These are phyloP conservation scores for Dictyostelium firmibasis DNA, from an alignment of 78 protist species.

Conservation along the genomic window DNA sequence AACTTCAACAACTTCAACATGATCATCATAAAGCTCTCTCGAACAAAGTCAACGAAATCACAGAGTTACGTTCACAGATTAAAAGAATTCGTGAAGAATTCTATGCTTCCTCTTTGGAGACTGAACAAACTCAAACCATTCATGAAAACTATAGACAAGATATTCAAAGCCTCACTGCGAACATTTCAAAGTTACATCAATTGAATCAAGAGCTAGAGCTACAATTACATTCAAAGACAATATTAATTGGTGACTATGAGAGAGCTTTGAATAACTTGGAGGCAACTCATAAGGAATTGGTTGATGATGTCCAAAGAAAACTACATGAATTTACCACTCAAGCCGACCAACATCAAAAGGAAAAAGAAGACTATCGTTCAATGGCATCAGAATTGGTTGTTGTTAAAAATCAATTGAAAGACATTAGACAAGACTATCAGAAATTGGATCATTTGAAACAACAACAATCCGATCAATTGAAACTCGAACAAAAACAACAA, in stretches of 20 bases:
- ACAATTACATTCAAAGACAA: not conserved
- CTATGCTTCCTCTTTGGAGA: not conserved
- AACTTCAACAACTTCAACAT: not conserved
- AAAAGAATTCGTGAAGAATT: conserved; percentile 7
- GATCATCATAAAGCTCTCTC: not conserved
- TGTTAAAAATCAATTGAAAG: not conserved
- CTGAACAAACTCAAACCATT: not conserved
- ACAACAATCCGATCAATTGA: not conserved
- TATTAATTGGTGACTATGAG: not conserved
- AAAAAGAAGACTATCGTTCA: not conserved
- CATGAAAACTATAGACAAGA: not conserved
- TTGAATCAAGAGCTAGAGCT: not conserved
- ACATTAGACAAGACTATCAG: not conserved
- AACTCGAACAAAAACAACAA: not conserved
- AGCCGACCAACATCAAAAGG: not conserved
- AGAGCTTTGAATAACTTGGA: not conserved
- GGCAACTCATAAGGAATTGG: not conserved
- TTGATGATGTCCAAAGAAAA: not conserved
- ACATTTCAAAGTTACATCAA: not conserved
- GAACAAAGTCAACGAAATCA: not conserved
- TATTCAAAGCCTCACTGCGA: not conserved
- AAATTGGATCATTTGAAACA: not conserved
- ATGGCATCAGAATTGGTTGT: not conserved
- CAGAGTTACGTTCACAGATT: not conserved
- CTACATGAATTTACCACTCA: not conserved